Evolutionary conservation across 2,329 filamentous ascomycete genomes (phyloP).

Genomic region (Davidsoniella virescens): DNA sequence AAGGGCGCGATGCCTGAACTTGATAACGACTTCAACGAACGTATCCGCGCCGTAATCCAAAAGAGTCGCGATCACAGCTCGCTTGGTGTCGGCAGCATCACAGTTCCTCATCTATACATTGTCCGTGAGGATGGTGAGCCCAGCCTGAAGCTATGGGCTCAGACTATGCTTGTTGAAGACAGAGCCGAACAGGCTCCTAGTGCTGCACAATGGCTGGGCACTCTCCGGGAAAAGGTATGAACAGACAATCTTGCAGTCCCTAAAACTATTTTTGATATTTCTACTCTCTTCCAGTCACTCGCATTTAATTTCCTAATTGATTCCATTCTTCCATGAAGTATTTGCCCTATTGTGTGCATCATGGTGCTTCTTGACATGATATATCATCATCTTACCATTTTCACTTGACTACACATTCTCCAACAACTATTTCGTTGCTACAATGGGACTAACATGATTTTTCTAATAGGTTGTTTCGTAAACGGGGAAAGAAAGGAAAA

Average conservation of each 20-base stretch:
- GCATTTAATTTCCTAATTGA: no score
- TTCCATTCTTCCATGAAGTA: no score
- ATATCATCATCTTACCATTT: no score
- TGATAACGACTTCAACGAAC: conserved; percentile 93
- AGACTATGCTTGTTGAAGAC: conserved; percentile 90
- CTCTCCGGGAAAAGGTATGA: conserved; percentile 78
- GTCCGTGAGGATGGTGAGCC: conserved; percentile 93
- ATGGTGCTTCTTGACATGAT: no score
- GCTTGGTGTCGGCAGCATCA: conserved; percentile 80
- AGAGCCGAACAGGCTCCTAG: conserved; percentile 86
- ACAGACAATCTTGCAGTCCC: background rate
- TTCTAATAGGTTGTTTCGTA: no score
- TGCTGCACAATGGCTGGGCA: conserved; percentile 83
- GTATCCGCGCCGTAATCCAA: conserved; percentile 73
- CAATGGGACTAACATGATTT: no score
- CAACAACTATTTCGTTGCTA: no score
- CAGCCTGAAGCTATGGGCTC: conserved; percentile 87
- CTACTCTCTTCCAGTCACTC: no score
- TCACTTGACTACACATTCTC: no score
- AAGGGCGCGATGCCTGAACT: conserved; percentile 76
- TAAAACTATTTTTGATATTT: no score
- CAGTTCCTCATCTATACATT: conserved; percentile 83
- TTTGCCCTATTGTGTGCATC: no score
- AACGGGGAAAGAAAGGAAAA: no score
- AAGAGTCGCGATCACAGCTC: conserved; percentile 82